These are phyloP conservation scores for Globisporangium ultimum DNA, from an alignment of 352 stramenopile species.

Conservation along the genomic window DNA sequence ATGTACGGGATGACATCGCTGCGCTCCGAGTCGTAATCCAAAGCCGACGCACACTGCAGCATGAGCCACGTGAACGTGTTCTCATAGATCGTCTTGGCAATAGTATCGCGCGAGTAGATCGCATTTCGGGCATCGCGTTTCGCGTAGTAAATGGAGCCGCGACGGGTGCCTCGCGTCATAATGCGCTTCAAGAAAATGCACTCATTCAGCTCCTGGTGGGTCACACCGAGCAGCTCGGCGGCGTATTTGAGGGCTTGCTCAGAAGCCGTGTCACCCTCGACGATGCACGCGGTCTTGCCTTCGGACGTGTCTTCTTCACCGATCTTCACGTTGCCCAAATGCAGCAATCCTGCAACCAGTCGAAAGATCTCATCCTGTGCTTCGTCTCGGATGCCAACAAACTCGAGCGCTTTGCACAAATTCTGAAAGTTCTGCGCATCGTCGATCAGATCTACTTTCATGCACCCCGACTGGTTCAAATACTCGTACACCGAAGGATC, in stretches of 20 bases:
- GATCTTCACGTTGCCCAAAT: conserved; percentile 80
- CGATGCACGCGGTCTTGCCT: conserved; percentile 69
- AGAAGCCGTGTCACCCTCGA: conserved; percentile 36
- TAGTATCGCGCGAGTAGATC: conserved; percentile 84
- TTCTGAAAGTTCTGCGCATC: conserved; percentile 65
- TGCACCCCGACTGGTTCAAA: conserved; percentile 74
- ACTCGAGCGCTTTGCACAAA: conserved; percentile 60
- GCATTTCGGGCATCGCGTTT: conserved; percentile 59
- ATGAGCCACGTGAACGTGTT: conserved; percentile 89
- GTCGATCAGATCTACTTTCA: conserved; percentile 68
- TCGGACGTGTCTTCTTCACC: conserved; percentile 66
- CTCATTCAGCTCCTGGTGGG: conserved; percentile 54
- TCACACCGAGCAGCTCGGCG: conserved; percentile 65
- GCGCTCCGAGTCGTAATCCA: conserved; percentile 81
- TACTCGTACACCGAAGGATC: conserved; percentile 59
- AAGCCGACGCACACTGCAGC: conserved; percentile 65
- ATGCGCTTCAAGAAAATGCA: conserved; percentile 82
- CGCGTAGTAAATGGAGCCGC: conserved; percentile 77
- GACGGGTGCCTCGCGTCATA: conserved; percentile 65
- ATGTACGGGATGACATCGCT: conserved; percentile 86
- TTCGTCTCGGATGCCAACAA: conserved; percentile 67
- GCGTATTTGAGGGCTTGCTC: conserved; percentile 43
- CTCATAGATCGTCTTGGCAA: conserved; percentile 89
- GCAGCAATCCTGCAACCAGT: conserved; percentile 65
- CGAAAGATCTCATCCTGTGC: conserved; percentile 73